A percentile compares a stretch with the other conserved stretches of the same genome.
phyloP scores from a whole-genome alignment of 768 basidiomycete species.

The Lactarius tabidus region DNA sequence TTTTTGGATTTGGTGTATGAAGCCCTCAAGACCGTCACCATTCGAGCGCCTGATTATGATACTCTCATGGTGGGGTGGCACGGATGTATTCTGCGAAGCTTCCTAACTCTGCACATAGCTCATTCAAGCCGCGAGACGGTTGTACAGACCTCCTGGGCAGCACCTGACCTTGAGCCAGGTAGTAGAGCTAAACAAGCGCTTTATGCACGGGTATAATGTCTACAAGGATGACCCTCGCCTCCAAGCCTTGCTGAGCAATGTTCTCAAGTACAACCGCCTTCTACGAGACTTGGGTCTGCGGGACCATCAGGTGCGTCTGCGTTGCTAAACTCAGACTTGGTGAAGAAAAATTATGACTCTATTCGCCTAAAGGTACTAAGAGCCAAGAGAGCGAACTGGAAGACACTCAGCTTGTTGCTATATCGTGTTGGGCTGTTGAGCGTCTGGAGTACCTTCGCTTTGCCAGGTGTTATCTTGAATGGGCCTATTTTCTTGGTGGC shows the following conservation, averaged over 20 bases:
- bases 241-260: slow-evolving; percentile 68
- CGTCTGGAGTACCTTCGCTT: slow-evolving; percentile 76
- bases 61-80: slow-evolving; percentile 86
- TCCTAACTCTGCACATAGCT: slow-evolving; percentile 46
- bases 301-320: slow-evolving; percentile 73
- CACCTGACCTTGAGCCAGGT: slow-evolving; percentile 91
- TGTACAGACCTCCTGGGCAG: slow-evolving; percentile 92
- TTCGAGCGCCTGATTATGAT: slow-evolving; percentile 94
- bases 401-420: slow-evolving; percentile 72
- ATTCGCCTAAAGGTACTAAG: slow-evolving; percentile 60
- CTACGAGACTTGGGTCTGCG: slow-evolving; percentile 85
- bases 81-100: background rate
- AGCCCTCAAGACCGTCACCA: slow-evolving; percentile 90
- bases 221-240: slow-evolving; percentile 91
- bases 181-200: slow-evolving; percentile 87
- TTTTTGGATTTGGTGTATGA: slow-evolving; percentile 91
- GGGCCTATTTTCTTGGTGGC: slow-evolving; percentile 92
- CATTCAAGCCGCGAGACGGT: slow-evolving; percentile 87
- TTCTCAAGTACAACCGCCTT: slow-evolving; percentile 85
- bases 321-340: slow-evolving; percentile 8
- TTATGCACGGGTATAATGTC: slow-evolving; percentile 86
- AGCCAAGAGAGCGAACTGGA: slow-evolving; percentile 81
- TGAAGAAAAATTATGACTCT: background rate
- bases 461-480: slow-evolving; percentile 89
- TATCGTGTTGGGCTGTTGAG: slow-evolving; percentile 77